phyloP scores from a whole-genome alignment of 768 basidiomycete species.

The Macrolepiota fuliginosa region DNA sequence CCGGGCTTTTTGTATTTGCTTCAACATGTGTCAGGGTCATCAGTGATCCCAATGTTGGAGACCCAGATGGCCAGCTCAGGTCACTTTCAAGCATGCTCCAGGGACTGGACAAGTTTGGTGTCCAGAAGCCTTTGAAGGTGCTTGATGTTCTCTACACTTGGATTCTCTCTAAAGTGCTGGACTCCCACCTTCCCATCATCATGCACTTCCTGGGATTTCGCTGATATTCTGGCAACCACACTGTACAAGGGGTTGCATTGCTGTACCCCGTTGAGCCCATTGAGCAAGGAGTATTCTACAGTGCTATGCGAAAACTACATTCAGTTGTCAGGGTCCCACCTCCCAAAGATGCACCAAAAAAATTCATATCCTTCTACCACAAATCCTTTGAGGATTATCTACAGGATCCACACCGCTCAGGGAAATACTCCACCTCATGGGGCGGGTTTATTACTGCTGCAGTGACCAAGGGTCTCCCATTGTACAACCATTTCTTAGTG shows the following conservation, averaged over 20 bases:
- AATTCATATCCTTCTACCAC: background rate
- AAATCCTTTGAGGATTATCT: too few species aligned
- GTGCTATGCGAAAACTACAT: too few species aligned
- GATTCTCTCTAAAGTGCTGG: background rate
- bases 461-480: background rate
- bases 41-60: background rate
- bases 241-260: background rate
- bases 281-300: too few species aligned
- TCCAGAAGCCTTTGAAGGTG: background rate
- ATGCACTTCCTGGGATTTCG: background rate
- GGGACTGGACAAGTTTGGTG: background rate
- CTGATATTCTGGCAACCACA: background rate
- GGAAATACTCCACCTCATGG: background rate
- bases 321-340: background rate
- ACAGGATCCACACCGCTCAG: too few species aligned
- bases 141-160: background rate
- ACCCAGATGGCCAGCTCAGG: background rate
- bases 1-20: background rate
- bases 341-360: background rate
- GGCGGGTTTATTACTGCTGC: background rate
- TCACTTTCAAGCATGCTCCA: background rate
- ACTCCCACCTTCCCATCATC: background rate
- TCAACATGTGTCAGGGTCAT: background rate
- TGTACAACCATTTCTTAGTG: background rate
- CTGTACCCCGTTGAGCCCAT: background rate